These are phyloP conservation scores for Starmera caribaea DNA, from an alignment of 805 yeast species.

Conservation along the genomic window DNA sequence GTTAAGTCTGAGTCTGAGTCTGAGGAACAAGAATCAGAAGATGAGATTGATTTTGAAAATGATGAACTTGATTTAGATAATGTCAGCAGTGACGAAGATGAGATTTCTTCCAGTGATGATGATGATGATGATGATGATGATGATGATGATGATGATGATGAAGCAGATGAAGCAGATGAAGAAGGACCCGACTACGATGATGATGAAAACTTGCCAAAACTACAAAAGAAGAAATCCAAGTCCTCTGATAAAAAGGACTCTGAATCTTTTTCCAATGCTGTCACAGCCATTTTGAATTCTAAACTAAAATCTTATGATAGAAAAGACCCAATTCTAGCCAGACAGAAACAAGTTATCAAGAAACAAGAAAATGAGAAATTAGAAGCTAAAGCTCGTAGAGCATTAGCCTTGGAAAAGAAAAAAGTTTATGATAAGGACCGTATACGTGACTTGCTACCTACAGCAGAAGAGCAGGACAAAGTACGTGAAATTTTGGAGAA, in stretches of 20 bases:
- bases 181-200: conserved; percentile 19
- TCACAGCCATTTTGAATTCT: conserved; percentile 76
- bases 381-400: conserved; percentile 74
- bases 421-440: conserved; percentile 57
- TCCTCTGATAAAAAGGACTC: conserved; percentile 51
- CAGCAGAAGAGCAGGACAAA: conserved; percentile 34
- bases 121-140: conserved; percentile 9
- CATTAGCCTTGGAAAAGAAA: conserved; percentile 62
- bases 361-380: conserved; percentile 73
- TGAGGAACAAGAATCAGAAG: conserved; percentile 5
- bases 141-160: conserved; percentile 12
- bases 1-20: background rate
- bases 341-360: conserved; percentile 62
- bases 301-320: conserved; percentile 83
- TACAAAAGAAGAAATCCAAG: conserved; percentile 46
- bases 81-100: background rate
- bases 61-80: background rate
- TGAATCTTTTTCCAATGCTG: conserved; percentile 69
- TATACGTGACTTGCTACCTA: conserved; percentile 57
- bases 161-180: conserved; percentile 15
- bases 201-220: conserved; percentile 32
- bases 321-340: conserved; percentile 81
- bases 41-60: conserved; percentile 3
- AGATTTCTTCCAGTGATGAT: conserved; percentile 3
- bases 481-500: conserved; percentile 52